Conservation (phyloP, 371 early-diverging fungal genomes). For the Apophysomyces sp. region DNA sequence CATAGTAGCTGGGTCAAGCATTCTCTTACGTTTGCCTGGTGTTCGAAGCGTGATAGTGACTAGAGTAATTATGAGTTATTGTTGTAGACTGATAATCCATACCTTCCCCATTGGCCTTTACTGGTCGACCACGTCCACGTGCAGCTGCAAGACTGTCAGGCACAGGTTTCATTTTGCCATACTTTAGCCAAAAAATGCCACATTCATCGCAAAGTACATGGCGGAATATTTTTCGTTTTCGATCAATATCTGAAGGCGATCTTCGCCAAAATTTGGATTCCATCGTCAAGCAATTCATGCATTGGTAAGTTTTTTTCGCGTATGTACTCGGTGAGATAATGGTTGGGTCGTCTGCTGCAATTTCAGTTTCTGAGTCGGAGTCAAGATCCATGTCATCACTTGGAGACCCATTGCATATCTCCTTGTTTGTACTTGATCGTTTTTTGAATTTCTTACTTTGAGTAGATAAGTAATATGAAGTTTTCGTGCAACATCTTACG, state of each 20-base stretch:
- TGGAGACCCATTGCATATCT: neutral
- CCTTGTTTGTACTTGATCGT: neutral
- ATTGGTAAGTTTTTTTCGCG: slow-evolving; percentile 32
- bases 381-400: neutral
- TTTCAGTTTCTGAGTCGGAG: slow-evolving; percentile 18
- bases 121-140: slow-evolving; percentile 8
- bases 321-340: slow-evolving; percentile 26
- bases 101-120: neutral
- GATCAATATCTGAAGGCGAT: slow-evolving; percentile 51
- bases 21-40: slow-evolving; percentile 15
- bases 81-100: neutral
- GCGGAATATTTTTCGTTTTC: slow-evolving; percentile 42
- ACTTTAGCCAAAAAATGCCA: slow-evolving; percentile 74
- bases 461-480: neutral
- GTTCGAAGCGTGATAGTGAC: neutral
- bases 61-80: neutral
- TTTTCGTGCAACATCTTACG: slow-evolving; percentile 30
- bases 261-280: slow-evolving; percentile 54
- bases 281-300: slow-evolving; percentile 58
- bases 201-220: slow-evolving; percentile 73
- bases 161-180: slow-evolving; percentile 54
- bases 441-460: slow-evolving; percentile 49
- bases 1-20: neutral
- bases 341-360: slow-evolving; percentile 36
- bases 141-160: neutral